A percentile compares a stretch with the other conserved stretches of the same genome.
These are phyloP conservation scores for Nitzschia palea DNA, from an alignment of 108 stramenopile genomes.

Conservation along the genomic window DNA sequence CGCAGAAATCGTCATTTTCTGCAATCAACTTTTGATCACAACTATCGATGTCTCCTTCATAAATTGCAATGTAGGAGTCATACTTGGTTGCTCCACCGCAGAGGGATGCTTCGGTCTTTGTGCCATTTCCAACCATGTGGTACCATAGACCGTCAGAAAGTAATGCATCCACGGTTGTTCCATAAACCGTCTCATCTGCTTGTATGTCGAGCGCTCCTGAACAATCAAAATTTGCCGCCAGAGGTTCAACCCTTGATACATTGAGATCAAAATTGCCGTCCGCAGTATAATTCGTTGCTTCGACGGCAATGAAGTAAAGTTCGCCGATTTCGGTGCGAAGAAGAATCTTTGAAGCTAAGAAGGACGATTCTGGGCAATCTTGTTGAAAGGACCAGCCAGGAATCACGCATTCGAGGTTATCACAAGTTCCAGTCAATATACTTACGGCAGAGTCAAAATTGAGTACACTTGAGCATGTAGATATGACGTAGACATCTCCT, in stretches of 20 bases:
- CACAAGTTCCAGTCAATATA: conserved; percentile 6
- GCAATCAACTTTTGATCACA: background rate
- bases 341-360: background rate
- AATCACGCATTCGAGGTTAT: background rate
- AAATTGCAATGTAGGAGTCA: conserved; percentile 21
- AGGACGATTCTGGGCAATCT: conserved; percentile 4
- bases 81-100: conserved; percentile 9
- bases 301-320: background rate
- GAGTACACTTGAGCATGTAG: background rate
- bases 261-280: conserved; percentile 11
- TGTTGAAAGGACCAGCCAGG: background rate
- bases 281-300: background rate
- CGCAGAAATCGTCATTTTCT: background rate
- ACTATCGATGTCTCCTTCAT: conserved; percentile 11
- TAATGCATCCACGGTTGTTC: conserved; percentile 1
- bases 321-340: conserved; percentile 2
- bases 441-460: conserved; percentile 13
- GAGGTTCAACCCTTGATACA: background rate
- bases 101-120: conserved; percentile 6
- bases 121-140: conserved; percentile 16
- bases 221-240: conserved; percentile 11
- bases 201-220: background rate
- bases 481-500: background rate
- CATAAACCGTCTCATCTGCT: background rate
- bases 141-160: conserved; percentile 9